phyloP scores from a whole-genome alignment of 2,329 filamentous ascomycete genomes.

The Pyricularia pennisetigena region DNA sequence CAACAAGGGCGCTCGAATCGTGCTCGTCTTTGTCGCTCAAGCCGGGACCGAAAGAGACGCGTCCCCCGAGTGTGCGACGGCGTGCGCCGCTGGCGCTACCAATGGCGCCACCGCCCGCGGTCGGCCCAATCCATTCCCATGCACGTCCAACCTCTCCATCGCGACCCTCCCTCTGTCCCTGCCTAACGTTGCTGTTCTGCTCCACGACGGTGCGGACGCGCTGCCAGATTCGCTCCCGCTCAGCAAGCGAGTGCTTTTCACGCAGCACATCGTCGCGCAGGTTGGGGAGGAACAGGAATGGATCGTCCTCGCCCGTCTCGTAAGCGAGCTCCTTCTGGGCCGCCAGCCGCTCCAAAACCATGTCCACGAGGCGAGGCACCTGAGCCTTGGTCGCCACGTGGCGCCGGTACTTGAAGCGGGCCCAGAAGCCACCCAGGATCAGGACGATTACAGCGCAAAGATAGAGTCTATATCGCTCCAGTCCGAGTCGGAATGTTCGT shows the following conservation, averaged over 20 bases:
- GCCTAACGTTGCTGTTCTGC: slow-evolving; percentile 85
- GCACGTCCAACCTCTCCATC: slow-evolving; percentile 57
- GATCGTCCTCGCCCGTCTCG: slow-evolving; percentile 45
- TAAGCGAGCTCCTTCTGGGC: slow-evolving; percentile 76
- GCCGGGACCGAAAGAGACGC: slow-evolving; percentile 36
- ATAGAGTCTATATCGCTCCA: slow-evolving; percentile 82
- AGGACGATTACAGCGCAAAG: slow-evolving; percentile 56
- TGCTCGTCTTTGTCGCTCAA: slow-evolving; percentile 21
- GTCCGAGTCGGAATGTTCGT: slow-evolving; percentile 65
- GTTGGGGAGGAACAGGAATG: slow-evolving; percentile 80
- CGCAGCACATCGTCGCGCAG: slow-evolving; percentile 84
- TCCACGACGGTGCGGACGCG: slow-evolving; percentile 79
- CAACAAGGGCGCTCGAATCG: slow-evolving; percentile 15
- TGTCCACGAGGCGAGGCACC: slow-evolving; percentile 73
- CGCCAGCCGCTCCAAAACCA: slow-evolving; percentile 75
- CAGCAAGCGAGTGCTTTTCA: slow-evolving; percentile 64
- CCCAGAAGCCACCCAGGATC: slow-evolving; percentile 41
- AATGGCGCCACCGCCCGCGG: slow-evolving; percentile 24
- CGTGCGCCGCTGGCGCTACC: slow-evolving; percentile 18
- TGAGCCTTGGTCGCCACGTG: slow-evolving; percentile 57
- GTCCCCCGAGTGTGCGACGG: slow-evolving; percentile 30
- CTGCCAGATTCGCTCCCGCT: slow-evolving; percentile 76
- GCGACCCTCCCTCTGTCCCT: slow-evolving; percentile 55
- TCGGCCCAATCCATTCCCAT: slow-evolving; percentile 61
- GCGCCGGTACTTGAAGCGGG: slow-evolving; percentile 51